These are phyloP conservation scores for Rhinocladiella similis DNA, from an alignment of 2,329 filamentous ascomycete genomes.

Conservation along the genomic window DNA sequence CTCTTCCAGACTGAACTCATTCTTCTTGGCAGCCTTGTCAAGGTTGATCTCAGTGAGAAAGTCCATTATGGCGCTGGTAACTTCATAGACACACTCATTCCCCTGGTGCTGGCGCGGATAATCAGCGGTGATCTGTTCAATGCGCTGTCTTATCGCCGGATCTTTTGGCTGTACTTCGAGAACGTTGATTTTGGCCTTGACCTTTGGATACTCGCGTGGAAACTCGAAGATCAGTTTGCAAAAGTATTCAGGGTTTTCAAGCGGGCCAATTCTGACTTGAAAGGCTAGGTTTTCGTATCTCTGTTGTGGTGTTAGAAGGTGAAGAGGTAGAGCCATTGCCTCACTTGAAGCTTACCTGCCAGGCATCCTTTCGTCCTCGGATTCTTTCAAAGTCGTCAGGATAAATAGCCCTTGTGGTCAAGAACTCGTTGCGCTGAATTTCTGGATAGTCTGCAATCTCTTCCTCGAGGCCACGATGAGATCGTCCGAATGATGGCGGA, in stretches of 20 bases:
- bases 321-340: background rate
- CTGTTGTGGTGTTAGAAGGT: slow-evolving; percentile 8
- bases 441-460: slow-evolving; percentile 25
- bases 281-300: slow-evolving; percentile 27
- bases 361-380: slow-evolving; percentile 26
- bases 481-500: slow-evolving; percentile 20
- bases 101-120: slow-evolving; percentile 19
- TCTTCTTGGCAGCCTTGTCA: slow-evolving; percentile 19
- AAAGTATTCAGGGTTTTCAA: slow-evolving; percentile 25
- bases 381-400: slow-evolving; percentile 26
- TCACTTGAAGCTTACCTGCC: slow-evolving; percentile 19
- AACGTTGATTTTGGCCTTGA: slow-evolving; percentile 26
- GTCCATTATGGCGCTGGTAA: slow-evolving; percentile 26
- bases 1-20: slow-evolving; percentile 26
- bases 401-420: slow-evolving; percentile 27
- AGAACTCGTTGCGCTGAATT: slow-evolving; percentile 26
- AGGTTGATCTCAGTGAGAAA: slow-evolving; percentile 19
- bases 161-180: slow-evolving; percentile 25
- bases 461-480: slow-evolving; percentile 22
- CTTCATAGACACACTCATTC: slow-evolving; percentile 23
- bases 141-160: slow-evolving; percentile 13
- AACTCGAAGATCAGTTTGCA: slow-evolving; percentile 29
- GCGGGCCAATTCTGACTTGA: slow-evolving; percentile 21
- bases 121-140: slow-evolving; percentile 21
- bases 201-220: slow-evolving; percentile 28